phyloP scores from a whole-genome alignment of 2,329 filamentous ascomycete genomes.

The Coniochaeta sp. region DNA sequence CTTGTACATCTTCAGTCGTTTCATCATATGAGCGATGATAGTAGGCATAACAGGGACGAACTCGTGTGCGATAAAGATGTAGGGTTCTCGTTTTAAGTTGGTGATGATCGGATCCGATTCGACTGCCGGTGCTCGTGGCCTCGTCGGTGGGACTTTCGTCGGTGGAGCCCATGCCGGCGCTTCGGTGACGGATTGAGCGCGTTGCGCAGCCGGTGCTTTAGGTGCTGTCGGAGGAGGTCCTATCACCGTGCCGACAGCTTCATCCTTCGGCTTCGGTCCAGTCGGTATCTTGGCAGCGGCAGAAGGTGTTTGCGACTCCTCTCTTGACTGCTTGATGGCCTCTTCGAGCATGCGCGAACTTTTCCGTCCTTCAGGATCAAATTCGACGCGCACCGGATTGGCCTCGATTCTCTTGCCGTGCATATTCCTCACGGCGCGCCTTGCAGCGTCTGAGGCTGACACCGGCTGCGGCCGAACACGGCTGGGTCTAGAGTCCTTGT shows the following conservation, averaged over 20 bases:
- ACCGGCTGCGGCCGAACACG: conserved; percentile 45
- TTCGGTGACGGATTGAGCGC: conserved; percentile 21
- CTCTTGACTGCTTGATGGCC: conserved; percentile 61
- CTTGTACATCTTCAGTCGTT: conserved; percentile 74
- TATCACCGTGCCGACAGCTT: conserved; percentile 27
- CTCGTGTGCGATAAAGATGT: conserved; percentile 81
- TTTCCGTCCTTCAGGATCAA: conserved; percentile 80
- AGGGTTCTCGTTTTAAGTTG: conserved; percentile 67
- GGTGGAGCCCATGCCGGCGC: conserved; percentile 26
- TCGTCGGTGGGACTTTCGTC: conserved; percentile 34
- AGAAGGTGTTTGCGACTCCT: conserved; percentile 40
- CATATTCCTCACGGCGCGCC: conserved; percentile 68
- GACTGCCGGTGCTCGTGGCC: conserved; percentile 44
- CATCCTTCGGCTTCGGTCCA: conserved; percentile 30
- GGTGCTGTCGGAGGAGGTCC: conserved; percentile 78
- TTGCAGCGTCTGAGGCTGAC: conserved; percentile 72
- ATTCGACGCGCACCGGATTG: conserved; percentile 71
- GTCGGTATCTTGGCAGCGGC: conserved; percentile 19
- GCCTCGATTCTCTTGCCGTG: conserved; percentile 75
- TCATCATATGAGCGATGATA: conserved; percentile 85
- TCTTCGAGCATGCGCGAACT: conserved; percentile 73
- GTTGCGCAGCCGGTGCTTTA: conserved; percentile 50
- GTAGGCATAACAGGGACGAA: conserved; percentile 81
- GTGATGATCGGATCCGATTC: conserved; percentile 60
- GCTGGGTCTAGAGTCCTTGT: conserved; percentile 62